A percentile compares a stretch with the other conserved stretches of the same genome.
These are phyloP conservation scores for Coprinopsis marcescibilis DNA, from an alignment of 768 basidiomycete genomes.

Conservation along the genomic window DNA sequence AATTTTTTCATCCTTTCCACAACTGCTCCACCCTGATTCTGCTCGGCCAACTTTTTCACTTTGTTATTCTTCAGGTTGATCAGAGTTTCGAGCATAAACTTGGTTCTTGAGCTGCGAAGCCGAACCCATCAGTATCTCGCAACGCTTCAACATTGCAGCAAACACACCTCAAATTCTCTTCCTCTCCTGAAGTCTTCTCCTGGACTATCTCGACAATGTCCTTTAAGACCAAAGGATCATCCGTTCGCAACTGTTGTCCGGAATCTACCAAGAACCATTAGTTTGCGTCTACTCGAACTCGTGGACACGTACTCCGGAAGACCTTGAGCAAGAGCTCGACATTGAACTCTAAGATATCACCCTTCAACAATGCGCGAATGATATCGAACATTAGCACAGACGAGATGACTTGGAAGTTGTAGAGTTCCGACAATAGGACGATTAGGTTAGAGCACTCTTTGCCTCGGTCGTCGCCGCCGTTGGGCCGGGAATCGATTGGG, in stretches of 20 bases:
- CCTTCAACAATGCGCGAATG: slow-evolving; percentile 66
- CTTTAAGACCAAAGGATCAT: slow-evolving; percentile 88
- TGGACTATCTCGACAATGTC: slow-evolving; percentile 87
- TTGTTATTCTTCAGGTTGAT: slow-evolving; percentile 92
- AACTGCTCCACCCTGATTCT: slow-evolving; percentile 69
- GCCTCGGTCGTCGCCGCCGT: slow-evolving; percentile 36
- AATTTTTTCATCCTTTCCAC: slow-evolving; percentile 89
- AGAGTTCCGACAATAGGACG: slow-evolving; percentile 83
- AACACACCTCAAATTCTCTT: slow-evolving; percentile 45
- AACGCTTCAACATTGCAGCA: neutral
- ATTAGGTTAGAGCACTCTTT: slow-evolving; percentile 91
- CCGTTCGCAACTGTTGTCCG: slow-evolving; percentile 85
- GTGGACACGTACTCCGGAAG: slow-evolving; percentile 55
- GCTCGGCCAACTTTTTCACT: slow-evolving; percentile 48
- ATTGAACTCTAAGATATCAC: slow-evolving; percentile 64
- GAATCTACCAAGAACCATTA: slow-evolving; percentile 50
- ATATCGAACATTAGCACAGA: slow-evolving; percentile 88
- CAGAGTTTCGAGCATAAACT: slow-evolving; percentile 94
- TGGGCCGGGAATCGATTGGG: slow-evolving; percentile 5
- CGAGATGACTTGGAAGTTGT: slow-evolving; percentile 93
- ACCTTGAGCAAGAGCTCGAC: slow-evolving; percentile 88
- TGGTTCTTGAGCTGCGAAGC: slow-evolving; percentile 71
- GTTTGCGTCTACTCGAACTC: neutral
- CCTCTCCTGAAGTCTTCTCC: slow-evolving; percentile 51
- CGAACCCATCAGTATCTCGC: neutral